Evolutionary conservation across 1,284 basidiomycete genomes (phyloP).

Genomic region (Apiotrichum gamsii): DNA sequence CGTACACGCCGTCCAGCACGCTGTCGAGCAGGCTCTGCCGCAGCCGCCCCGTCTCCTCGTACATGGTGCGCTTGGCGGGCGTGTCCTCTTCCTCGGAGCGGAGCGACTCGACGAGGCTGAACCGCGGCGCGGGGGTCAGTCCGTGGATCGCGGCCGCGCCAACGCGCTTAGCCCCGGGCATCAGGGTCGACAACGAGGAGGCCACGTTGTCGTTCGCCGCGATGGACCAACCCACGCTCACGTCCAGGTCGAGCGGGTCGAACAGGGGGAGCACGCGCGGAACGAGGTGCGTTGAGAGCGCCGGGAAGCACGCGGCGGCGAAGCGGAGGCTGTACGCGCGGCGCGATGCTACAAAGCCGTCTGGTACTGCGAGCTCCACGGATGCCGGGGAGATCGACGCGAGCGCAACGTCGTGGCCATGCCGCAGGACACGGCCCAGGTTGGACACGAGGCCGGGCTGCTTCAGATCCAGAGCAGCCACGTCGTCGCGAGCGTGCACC

Average conservation of each 20-base stretch:
- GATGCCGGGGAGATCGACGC: slow-evolving; percentile 3
- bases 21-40: slow-evolving; percentile 60
- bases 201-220: no score
- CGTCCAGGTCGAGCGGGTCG: slow-evolving; percentile 63
- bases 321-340: slow-evolving; percentile 36
- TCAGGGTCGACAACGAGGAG: slow-evolving; percentile 26
- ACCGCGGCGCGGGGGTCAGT: slow-evolving; percentile 60
- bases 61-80: slow-evolving; percentile 68
- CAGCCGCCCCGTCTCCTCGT: slow-evolving; percentile 75
- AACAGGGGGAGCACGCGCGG: slow-evolving; percentile 69
- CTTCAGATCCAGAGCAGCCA: slow-evolving; percentile 10
- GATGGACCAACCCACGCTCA: slow-evolving; percentile 65
- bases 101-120: slow-evolving; percentile 55
- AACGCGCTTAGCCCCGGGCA: slow-evolving; percentile 48
- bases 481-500: background rate
- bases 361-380: background rate
- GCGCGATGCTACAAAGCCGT: slow-evolving; percentile 22
- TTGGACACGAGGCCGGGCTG: slow-evolving; percentile 23
- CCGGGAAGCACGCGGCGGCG: slow-evolving; percentile 52
- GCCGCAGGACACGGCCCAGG: slow-evolving; percentile 26
- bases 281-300: slow-evolving; percentile 56
- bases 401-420: slow-evolving; percentile 15
- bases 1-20: slow-evolving; percentile 67
- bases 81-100: slow-evolving; percentile 55
- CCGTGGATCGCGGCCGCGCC: slow-evolving; percentile 61